phyloP scores from a whole-genome alignment of 2,329 filamentous ascomycete genomes.

The Diaporthe australafricana region DNA sequence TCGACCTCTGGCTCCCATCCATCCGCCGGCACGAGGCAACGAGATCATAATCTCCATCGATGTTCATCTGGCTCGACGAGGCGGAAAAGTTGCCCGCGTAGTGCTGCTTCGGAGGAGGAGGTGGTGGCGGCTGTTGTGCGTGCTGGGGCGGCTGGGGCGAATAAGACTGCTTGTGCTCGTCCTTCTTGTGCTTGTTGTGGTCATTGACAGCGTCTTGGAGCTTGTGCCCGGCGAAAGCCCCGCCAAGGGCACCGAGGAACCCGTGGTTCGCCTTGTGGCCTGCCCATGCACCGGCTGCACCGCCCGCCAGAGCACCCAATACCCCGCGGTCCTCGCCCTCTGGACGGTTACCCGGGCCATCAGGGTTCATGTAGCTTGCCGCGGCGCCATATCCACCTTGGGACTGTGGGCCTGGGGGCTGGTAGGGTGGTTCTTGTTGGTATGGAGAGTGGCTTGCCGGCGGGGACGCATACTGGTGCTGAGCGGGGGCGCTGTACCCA shows the following conservation, averaged over 20 bases:
- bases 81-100: constrained; percentile 37
- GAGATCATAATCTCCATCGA: constrained; percentile 38
- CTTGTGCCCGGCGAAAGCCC: constrained; percentile 57
- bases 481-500: neutral
- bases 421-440: constrained; percentile 9
- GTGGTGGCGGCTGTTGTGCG: constrained; percentile 12
- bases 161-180: constrained; percentile 42
- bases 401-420: neutral
- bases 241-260: constrained; percentile 58
- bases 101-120: neutral
- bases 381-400: neutral
- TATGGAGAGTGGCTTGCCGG: constrained; percentile 10
- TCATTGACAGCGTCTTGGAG: constrained; percentile 52
- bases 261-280: constrained; percentile 60
- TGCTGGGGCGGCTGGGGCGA: constrained; percentile 3
- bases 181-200: constrained; percentile 52
- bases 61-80: constrained; percentile 30
- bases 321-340: constrained; percentile 51
- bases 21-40: constrained; percentile 38
- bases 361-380: constrained; percentile 16
- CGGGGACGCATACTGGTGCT: constrained; percentile 21
- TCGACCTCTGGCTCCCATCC: constrained; percentile 35
- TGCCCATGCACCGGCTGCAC: constrained; percentile 56
- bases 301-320: constrained; percentile 57
- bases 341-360: neutral